Percentiles rank a stretch among this genome's conserved stretches.
These are phyloP conservation scores for Amanita pseudoporphyria DNA, from an alignment of 768 basidiomycete genomes.

Conservation along the genomic window DNA sequence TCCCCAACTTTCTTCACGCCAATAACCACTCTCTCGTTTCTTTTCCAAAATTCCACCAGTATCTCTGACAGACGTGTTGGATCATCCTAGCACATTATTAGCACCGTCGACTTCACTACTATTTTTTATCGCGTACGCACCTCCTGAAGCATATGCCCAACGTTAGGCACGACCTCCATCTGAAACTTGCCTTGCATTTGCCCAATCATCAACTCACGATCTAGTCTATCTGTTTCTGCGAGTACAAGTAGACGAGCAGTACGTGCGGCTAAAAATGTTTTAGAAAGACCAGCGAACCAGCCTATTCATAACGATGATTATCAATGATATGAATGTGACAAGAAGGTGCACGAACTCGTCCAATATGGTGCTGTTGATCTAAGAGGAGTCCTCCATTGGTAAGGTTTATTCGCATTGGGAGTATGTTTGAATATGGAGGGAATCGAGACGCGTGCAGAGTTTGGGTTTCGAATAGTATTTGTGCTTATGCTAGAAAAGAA, in stretches of 20 bases:
- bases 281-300: constrained; percentile 84
- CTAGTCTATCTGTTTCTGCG: constrained; percentile 88
- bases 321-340: neutral
- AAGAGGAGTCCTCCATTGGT: constrained; percentile 80
- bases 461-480: constrained; percentile 69
- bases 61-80: constrained; percentile 73
- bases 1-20: constrained; percentile 55
- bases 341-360: constrained; percentile 46
- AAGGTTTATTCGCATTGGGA: constrained; percentile 30
- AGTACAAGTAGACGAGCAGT: constrained; percentile 83
- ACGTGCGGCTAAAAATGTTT: constrained; percentile 65
- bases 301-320: constrained; percentile 33
- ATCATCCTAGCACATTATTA: constrained; percentile 55
- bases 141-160: constrained; percentile 94
- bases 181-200: constrained; percentile 98
- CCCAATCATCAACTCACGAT: constrained; percentile 90
- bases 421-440: constrained; percentile 62
- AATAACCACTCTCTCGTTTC: constrained; percentile 67
- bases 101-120: neutral
- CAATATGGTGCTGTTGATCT: constrained; percentile 83
- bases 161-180: constrained; percentile 74
- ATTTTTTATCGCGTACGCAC: constrained; percentile 28
- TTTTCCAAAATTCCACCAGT: constrained; percentile 81
- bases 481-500: constrained; percentile 51
- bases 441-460: constrained; percentile 83